These are phyloP conservation scores for Xylaria sp. DNA, from an alignment of 2,329 filamentous ascomycete species.

Conservation along the genomic window DNA sequence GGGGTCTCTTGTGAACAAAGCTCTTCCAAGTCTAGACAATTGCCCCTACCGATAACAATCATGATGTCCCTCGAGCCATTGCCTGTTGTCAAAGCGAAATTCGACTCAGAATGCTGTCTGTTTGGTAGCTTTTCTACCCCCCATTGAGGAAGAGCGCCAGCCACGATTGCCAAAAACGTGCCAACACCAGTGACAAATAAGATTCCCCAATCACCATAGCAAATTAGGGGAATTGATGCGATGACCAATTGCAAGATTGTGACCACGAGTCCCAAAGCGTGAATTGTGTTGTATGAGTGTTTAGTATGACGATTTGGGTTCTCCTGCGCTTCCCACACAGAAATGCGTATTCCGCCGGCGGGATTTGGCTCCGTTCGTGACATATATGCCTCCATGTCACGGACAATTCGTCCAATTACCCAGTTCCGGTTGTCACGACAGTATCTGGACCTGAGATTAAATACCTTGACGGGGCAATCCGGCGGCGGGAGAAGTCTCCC, in stretches of 20 bases:
- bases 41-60: neutral
- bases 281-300: neutral
- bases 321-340: conserved; percentile 6
- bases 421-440: conserved; percentile 30
- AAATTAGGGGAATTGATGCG: neutral
- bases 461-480: conserved; percentile 39
- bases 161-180: neutral
- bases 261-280: neutral
- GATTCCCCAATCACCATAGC: conserved; percentile 1
- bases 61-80: conserved; percentile 19
- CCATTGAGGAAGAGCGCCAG: conserved; percentile 16
- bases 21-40: conserved; percentile 12
- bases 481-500: conserved; percentile 36
- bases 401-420: conserved; percentile 30
- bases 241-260: neutral
- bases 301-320: neutral
- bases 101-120: neutral
- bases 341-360: conserved; percentile 7
- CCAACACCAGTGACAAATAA: neutral
- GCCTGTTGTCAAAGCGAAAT: conserved; percentile 1
- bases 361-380: neutral
- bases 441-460: conserved; percentile 41
- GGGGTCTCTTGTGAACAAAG: neutral
- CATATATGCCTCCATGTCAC: conserved; percentile 21
- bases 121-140: conserved; percentile 16